Percentiles rank a stretch among this genome's conserved stretches.
Evolutionary conservation across 2,329 filamentous ascomycete species (phyloP).

Genomic region (Calonectria montana): DNA sequence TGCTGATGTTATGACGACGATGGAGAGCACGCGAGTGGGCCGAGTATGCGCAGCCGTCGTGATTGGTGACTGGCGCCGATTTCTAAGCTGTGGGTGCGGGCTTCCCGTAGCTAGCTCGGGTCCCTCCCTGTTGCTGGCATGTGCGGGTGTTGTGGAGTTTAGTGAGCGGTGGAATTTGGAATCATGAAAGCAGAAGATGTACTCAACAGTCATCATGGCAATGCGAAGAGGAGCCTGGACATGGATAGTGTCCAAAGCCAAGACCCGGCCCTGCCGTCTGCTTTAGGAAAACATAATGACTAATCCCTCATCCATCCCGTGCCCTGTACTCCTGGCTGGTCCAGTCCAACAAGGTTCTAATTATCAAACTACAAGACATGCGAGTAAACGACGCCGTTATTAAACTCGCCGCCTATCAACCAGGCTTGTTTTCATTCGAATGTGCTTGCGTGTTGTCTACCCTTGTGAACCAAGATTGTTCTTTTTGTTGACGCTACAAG

Average conservation of each 20-base stretch:
- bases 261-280: not conserved
- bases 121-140: not conserved
- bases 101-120: not conserved
- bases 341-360: not conserved
- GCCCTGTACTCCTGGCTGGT: not conserved
- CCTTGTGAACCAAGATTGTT: not conserved
- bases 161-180: slow-evolving; percentile 11
- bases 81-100: slow-evolving; percentile 31
- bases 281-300: slow-evolving; percentile 9
- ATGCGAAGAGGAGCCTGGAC: not conserved
- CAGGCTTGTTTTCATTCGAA: not conserved
- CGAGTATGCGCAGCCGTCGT: slow-evolving; percentile 2
- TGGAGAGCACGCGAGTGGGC: not conserved
- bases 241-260: not conserved
- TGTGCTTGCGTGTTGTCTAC: not conserved
- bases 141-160: slow-evolving; percentile 7
- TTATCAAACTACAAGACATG: not conserved
- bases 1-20: not conserved
- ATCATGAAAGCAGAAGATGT: slow-evolving; percentile 1
- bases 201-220: slow-evolving; percentile 8
- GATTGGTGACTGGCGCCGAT: slow-evolving; percentile 24
- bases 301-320: slow-evolving; percentile 4
- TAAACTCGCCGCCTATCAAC: not conserved
- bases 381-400: not conserved
- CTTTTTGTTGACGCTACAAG: not conserved